Evolutionary conservation across 1,139 yeast species (phyloP).

Genomic region (Scheffersomyces segobiensis): DNA sequence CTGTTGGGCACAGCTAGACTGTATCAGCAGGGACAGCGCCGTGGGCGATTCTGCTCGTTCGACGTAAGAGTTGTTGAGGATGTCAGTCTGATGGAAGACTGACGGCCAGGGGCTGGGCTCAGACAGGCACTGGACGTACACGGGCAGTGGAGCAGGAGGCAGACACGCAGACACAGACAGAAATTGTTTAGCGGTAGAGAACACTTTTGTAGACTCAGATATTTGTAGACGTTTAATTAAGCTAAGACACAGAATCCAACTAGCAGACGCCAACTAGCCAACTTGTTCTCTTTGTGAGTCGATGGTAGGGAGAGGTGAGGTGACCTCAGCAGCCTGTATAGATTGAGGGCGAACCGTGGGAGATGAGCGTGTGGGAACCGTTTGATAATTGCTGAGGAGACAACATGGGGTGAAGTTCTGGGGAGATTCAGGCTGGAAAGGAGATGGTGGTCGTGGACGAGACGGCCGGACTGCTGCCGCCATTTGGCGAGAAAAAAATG

Average conservation of each 20-base stretch:
- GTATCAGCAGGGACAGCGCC: neutral
- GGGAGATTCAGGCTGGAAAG: neutral
- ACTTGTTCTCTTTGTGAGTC: neutral
- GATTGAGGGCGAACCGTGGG: neutral
- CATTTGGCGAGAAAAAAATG: neutral
- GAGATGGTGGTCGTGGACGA: slow-evolving; percentile 1
- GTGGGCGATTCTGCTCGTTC: neutral
- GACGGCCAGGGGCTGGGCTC: neutral
- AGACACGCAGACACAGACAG: neutral
- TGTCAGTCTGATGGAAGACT: neutral
- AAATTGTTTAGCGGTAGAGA: neutral
- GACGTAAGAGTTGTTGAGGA: neutral
- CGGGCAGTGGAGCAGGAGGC: neutral
- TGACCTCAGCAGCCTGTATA: neutral
- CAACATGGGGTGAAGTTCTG: slow-evolving; percentile 1
- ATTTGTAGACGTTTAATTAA: neutral
- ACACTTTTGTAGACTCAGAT: neutral
- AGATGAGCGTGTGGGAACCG: neutral
- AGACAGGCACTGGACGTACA: neutral
- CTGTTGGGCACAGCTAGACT: neutral
- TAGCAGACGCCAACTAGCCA: neutral
- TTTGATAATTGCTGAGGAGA: neutral
- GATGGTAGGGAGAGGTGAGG: neutral
- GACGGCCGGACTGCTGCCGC: slow-evolving; percentile 3
- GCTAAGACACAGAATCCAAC: neutral